Percentiles rank a stretch among this genome's conserved stretches.
phyloP scores from a whole-genome alignment of 768 basidiomycete genomes.

The Russula sp. region DNA sequence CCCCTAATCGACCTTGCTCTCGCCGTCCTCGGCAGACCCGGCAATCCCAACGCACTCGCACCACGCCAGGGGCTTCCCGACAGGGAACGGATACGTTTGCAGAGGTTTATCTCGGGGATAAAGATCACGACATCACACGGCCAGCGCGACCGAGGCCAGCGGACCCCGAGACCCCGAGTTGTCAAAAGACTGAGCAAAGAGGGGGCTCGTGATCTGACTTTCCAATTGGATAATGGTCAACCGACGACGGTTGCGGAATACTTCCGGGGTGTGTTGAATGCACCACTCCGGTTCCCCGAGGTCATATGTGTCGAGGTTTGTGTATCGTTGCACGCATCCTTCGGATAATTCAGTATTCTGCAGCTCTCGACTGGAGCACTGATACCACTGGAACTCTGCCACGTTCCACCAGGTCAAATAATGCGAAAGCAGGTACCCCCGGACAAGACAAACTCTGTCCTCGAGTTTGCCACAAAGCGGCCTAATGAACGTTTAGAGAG shows the following conservation, averaged over 20 bases:
- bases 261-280: constrained; percentile 49
- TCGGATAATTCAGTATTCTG: background rate
- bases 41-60: constrained; percentile 33
- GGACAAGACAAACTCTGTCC: constrained; percentile 56
- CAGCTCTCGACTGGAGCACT: constrained; percentile 58
- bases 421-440: constrained; percentile 66
- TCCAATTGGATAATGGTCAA: constrained; percentile 52
- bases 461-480: constrained; percentile 61
- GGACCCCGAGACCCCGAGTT: constrained; percentile 41
- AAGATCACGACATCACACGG: constrained; percentile 40
- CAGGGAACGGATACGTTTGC: constrained; percentile 47
- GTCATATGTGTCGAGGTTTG: constrained; percentile 64
- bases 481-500: constrained; percentile 52
- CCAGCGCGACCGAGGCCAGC: background rate
- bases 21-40: constrained; percentile 41
- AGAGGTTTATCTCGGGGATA: constrained; percentile 51
- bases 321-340: constrained; percentile 2
- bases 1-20: constrained; percentile 52
- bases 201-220: constrained; percentile 50
- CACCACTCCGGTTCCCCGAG: constrained; percentile 52
- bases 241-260: constrained; percentile 55
- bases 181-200: constrained; percentile 52
- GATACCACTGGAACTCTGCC: constrained; percentile 63
- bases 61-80: constrained; percentile 42
- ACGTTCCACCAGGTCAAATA: constrained; percentile 58